These are phyloP conservation scores for Metschnikowia proteae DNA, from an alignment of 805 yeast genomes.

Conservation along the genomic window DNA sequence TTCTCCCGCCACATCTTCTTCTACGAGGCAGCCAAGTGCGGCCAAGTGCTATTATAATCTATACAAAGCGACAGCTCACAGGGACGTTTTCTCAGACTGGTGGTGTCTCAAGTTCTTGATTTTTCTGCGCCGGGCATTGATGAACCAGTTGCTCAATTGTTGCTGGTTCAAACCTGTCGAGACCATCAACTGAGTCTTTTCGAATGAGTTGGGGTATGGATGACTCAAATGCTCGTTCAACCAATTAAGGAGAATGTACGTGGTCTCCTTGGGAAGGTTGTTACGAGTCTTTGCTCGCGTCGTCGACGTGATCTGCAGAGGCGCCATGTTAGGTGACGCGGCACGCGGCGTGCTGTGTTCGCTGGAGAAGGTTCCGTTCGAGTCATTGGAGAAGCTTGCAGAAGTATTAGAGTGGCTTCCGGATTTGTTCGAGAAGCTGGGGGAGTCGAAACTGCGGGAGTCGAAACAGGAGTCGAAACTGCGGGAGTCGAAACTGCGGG, in stretches of 20 bases:
- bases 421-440: too few species aligned
- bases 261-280: constrained; percentile 75
- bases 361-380: not conserved
- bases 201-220: constrained; percentile 82
- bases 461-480: too few species aligned
- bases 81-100: constrained; percentile 6
- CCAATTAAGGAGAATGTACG: constrained; percentile 70
- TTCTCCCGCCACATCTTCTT: too few species aligned
- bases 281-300: constrained; percentile 46
- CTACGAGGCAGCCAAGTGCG: too few species aligned
- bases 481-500: too few species aligned
- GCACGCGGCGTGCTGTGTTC: not conserved
- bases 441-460: too few species aligned
- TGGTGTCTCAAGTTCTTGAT: constrained; percentile 49
- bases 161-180: constrained; percentile 77
- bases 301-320: not conserved
- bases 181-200: constrained; percentile 63
- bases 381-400: too few species aligned
- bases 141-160: constrained; percentile 84
- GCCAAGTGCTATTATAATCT: not conserved
- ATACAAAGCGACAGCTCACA: not conserved
- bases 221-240: constrained; percentile 67
- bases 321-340: not conserved
- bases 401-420: too few species aligned
- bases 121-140: constrained; percentile 78